Conservation (phyloP, 306 rosid genomes). For the Lablab purpureus region DNA sequence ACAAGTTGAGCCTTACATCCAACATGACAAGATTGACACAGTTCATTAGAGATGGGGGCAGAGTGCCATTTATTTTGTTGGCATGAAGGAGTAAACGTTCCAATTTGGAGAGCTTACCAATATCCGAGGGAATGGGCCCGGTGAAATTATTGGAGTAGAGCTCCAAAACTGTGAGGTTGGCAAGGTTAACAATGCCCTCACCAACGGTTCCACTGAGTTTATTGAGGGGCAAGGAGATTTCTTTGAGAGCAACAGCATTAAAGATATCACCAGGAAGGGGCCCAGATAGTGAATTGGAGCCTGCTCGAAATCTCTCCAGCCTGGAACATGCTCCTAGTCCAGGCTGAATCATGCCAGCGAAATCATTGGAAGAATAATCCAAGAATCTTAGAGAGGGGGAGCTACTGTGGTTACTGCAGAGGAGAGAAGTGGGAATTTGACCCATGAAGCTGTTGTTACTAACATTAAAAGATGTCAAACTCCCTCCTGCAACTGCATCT, state of each 20-base stretch:
- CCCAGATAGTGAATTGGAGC: constrained; percentile 67
- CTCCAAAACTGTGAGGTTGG: constrained; percentile 65
- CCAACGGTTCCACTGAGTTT: constrained; percentile 59
- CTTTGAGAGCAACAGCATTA: constrained; percentile 49
- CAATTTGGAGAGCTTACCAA: constrained; percentile 69
- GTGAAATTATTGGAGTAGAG: constrained; percentile 65
- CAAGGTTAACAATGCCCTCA: constrained; percentile 53
- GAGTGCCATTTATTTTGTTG: constrained; percentile 67
- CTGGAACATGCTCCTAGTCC: constrained; percentile 69
- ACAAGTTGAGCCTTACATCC: constrained; percentile 70
- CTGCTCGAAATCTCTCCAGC: constrained; percentile 73
- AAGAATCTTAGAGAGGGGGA: constrained; percentile 53
- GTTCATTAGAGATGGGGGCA: constrained; percentile 65
- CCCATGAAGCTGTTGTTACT: constrained; percentile 80
- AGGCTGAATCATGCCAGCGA: constrained; percentile 45
- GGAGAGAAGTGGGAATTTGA: constrained; percentile 57
- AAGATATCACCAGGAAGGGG: constrained; percentile 66
- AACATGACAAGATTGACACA: constrained; percentile 66
- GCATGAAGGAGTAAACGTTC: constrained; percentile 62
- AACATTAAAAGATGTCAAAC: constrained; percentile 66
- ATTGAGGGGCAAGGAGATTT: constrained; percentile 68
- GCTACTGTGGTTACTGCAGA: constrained; percentile 44
- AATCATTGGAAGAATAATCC: constrained; percentile 72
- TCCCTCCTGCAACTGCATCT: constrained; percentile 40
- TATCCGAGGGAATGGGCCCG: constrained; percentile 62